Evolutionary conservation across 2,329 filamentous ascomycete species (phyloP), one percentile per base, ranked within the genome.

Genomic region (Colletotrichum sp.): DNA sequence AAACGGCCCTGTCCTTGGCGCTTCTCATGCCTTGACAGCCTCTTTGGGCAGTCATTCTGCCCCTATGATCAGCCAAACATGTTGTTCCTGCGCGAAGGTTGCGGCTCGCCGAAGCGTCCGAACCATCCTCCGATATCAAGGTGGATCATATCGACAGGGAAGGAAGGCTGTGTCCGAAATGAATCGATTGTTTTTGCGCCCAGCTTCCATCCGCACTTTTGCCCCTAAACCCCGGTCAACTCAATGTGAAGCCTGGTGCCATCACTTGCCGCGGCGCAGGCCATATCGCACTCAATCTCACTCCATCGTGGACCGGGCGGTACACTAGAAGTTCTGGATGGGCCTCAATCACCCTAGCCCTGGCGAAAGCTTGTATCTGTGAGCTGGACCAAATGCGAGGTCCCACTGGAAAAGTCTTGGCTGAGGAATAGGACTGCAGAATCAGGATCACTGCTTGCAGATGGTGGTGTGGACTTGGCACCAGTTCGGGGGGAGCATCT

Each of bases 71-170:
- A 24, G 34, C 24, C 49, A 39, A 63, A 44, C 63, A n/a, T 30
- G 21, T n/a, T 49, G 36, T 32, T 64, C 57, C 32, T 44, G 55
- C 36, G 28, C 34, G n/a, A n/a, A 26, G 34, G 18, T 49, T 65
- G 64, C 64, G 64, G 57, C 70, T 76, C 69, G 64, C 44, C 39
- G 70, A 76, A 69, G 44, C 69, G 24, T 71, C 63, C 55, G 73
- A 72, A 59, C 44, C 55, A 63, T 55, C 36, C 32, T 34, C 26
- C 67, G 44, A 62, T 73, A 73, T 32, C 59, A 26, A 9, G n/a
- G 74, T 69, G 64, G 70, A 76, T 73, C 70, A 55, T 73, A 73
- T 66, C 28, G 59, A 59, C 74, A 69, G 65, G 64, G 74, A 30
- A 44, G 39, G 18, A 60, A 39, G 64, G 26, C 57, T 60, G 49